A percentile compares a stretch with the other conserved stretches of the same genome.
Conservation (phyloP, 2,329 filamentous ascomycete genomes). For the Ophiostoma triangulosporum region DNA sequence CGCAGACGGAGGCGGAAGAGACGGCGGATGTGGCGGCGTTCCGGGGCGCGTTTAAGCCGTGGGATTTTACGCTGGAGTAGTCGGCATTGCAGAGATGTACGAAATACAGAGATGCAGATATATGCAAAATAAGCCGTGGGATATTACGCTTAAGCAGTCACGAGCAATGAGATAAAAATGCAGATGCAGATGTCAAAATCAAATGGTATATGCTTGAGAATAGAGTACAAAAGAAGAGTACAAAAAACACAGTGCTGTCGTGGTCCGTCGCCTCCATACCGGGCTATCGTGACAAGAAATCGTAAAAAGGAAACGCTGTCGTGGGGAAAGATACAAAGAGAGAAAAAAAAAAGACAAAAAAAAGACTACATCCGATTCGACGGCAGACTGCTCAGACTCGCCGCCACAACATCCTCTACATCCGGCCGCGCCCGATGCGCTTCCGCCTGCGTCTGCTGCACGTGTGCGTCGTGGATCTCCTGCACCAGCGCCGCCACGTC, state of each 20-base stretch:
- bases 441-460: slow-evolving; percentile 10
- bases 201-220: too few species aligned
- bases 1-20: slow-evolving; percentile 67
- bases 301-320: neutral
- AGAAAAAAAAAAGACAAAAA: neutral
- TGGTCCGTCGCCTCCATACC: too few species aligned
- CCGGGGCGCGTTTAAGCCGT: slow-evolving; percentile 67
- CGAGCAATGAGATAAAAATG: neutral
- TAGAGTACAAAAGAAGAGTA: neutral
- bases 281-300: neutral
- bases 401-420: neutral
- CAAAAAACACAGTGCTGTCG: neutral
- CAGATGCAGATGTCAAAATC: too few species aligned
- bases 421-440: neutral
- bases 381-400: neutral
- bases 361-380: too few species aligned
- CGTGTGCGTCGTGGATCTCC: slow-evolving; percentile 36
- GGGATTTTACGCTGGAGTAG: slow-evolving; percentile 56
- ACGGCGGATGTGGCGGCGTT: slow-evolving; percentile 64
- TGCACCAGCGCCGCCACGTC: slow-evolving; percentile 41
- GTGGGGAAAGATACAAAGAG: neutral
- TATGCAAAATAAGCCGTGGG: too few species aligned
- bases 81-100: neutral
- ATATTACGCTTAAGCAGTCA: too few species aligned
- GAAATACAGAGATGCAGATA: neutral